phyloP scores from a whole-genome alignment of 148 eudicot species.

The Vaccinium corymbosum region DNA sequence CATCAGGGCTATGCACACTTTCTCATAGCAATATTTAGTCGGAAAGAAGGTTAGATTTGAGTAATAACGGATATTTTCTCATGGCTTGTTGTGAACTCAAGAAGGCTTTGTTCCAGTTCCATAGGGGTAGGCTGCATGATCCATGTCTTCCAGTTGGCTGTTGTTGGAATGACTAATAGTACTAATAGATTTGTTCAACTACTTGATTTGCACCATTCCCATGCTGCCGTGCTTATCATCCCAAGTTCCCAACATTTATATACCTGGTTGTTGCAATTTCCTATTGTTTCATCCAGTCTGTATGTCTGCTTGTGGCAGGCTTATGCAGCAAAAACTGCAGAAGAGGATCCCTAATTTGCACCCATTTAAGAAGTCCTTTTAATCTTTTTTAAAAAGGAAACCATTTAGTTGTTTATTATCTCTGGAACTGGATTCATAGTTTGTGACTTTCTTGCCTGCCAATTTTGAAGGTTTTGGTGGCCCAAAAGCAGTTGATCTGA shows the following conservation, averaged over 20 bases:
- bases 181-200: not conserved
- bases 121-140: not conserved
- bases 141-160: slow-evolving; percentile 2
- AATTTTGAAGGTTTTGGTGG: not conserved
- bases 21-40: not conserved
- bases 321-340: not conserved
- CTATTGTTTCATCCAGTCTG: not conserved
- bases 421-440: not conserved
- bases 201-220: not conserved
- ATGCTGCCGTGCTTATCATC: not conserved
- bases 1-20: slow-evolving; percentile 3
- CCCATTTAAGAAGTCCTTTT: not conserved
- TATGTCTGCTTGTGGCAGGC: slow-evolving; percentile 12
- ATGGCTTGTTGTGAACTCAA: slow-evolving; percentile 2
- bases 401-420: not conserved
- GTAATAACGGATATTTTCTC: not conserved
- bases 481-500: not conserved
- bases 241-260: not conserved
- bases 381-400: not conserved
- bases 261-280: slow-evolving; percentile 1
- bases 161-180: not conserved
- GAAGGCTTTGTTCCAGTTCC: slow-evolving; percentile 3
- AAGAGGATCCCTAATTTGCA: not conserved
- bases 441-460: slow-evolving; percentile 1
- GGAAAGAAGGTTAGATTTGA: not conserved